These are phyloP conservation scores for Blepharisma stoltei DNA, from an alignment of 73 alveolate species.

Conservation along the genomic window DNA sequence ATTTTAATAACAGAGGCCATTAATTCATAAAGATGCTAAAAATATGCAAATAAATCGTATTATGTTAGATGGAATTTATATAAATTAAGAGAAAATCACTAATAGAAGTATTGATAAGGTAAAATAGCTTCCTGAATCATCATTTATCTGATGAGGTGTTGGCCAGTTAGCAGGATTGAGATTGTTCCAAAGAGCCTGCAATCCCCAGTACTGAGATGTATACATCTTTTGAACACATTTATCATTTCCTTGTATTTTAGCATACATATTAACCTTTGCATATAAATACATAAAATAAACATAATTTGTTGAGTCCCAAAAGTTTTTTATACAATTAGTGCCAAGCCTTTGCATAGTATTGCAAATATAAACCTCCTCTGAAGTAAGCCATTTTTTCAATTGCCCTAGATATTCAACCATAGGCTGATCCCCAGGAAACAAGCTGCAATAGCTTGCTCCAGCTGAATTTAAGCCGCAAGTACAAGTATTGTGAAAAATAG, in stretches of 20 bases:
- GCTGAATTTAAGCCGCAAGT: background rate
- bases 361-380: background rate
- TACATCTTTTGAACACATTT: conserved; percentile 3
- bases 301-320: conserved; percentile 21
- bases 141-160: no score
- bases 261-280: background rate
- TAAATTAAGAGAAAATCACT: no score
- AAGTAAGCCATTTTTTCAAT: conserved; percentile 1
- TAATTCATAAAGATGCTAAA: no score
- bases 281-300: background rate
- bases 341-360: conserved; percentile 1
- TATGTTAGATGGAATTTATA: no score
- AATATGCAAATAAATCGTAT: no score
- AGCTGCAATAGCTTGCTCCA: conserved; percentile 4
- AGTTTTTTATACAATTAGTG: background rate
- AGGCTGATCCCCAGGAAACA: conserved; percentile 17
- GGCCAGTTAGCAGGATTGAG: no score
- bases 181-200: no score
- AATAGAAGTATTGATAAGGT: no score
- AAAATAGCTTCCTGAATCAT: no score
- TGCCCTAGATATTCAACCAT: background rate
- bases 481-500: background rate
- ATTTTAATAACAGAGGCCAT: no score
- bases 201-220: background rate
- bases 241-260: conserved; percentile 4